A percentile compares a stretch with the other conserved stretches of the same genome.
phyloP scores from a whole-genome alignment of 2,329 filamentous ascomycete species.

The Periconia macrospinosa region DNA sequence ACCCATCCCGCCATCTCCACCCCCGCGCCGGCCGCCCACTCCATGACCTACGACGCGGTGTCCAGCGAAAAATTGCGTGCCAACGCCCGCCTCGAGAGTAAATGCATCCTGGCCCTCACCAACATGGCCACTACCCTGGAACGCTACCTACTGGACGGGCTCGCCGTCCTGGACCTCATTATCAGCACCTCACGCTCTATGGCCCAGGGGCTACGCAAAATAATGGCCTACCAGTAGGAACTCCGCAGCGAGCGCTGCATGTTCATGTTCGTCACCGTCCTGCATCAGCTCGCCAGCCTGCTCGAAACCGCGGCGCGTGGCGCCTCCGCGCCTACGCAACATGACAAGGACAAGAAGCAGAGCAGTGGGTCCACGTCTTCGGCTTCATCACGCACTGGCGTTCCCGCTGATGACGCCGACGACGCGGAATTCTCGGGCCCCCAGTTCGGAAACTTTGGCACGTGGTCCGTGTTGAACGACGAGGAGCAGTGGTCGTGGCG shows the following conservation, averaged over 20 bases:
- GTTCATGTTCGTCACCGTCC: constrained; percentile 7
- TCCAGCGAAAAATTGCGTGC: neutral
- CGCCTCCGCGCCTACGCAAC: too few species aligned
- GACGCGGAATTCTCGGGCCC: neutral
- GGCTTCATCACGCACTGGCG: neutral
- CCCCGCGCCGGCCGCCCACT: neutral
- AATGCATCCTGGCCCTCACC: constrained; percentile 8
- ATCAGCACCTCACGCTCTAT: constrained; percentile 4
- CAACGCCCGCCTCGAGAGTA: constrained; percentile 5
- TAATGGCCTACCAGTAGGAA: neutral
- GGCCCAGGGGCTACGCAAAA: neutral
- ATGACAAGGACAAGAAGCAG: too few species aligned
- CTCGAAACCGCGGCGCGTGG: neutral
- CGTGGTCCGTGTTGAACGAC: neutral
- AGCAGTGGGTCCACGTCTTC: too few species aligned
- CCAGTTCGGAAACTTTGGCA: neutral
- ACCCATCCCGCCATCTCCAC: neutral
- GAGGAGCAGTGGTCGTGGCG: constrained; percentile 3
- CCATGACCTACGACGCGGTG: neutral
- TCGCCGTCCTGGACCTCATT: constrained; percentile 8
- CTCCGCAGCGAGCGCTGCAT: neutral
- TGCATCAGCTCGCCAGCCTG: constrained; percentile 5
- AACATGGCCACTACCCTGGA: constrained; percentile 11
- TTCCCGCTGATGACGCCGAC: neutral
- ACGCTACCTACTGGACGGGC: constrained; percentile 9